phyloP scores from a whole-genome alignment of 129 eudicot genomes.

The Flaveria trinervia region DNA sequence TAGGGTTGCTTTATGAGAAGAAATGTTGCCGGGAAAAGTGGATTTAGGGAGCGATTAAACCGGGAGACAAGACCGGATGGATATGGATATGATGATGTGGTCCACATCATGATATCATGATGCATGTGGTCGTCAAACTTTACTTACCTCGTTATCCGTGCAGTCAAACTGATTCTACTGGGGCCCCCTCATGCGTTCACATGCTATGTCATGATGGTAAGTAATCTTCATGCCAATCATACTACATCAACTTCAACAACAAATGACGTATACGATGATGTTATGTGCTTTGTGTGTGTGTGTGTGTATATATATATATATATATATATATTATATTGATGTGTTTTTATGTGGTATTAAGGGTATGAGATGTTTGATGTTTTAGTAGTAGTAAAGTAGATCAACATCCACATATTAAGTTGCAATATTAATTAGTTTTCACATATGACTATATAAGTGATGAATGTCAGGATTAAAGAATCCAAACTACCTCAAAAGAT shows the following conservation, averaged over 20 bases:
- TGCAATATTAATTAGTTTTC: too few species aligned
- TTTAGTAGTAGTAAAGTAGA: too few species aligned
- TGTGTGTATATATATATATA: too few species aligned
- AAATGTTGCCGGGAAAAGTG: conserved; percentile 35
- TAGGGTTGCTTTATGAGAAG: conserved; percentile 19
- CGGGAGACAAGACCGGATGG: conserved; percentile 38
- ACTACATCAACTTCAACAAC: not conserved
- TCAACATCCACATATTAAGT: too few species aligned
- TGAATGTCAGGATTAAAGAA: too few species aligned
- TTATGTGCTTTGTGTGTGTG: too few species aligned
- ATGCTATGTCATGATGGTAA: not conserved
- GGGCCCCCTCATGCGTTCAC: conserved; percentile 31
- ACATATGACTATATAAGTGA: too few species aligned
- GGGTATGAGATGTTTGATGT: too few species aligned
- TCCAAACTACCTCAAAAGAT: too few species aligned
- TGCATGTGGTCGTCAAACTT: conserved; percentile 30
- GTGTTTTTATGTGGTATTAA: too few species aligned
- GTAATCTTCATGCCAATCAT: not conserved
- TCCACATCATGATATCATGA: conserved; percentile 39
- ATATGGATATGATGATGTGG: conserved; percentile 20
- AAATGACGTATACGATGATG: too few species aligned
- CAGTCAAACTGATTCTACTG: conserved; percentile 40
- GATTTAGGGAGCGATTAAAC: conserved; percentile 27
- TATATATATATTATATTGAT: too few species aligned
- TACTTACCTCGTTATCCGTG: conserved; percentile 34